Conservation (phyloP, 2,329 filamentous ascomycete genomes). For the Paracoccidioides brasiliensis region DNA sequence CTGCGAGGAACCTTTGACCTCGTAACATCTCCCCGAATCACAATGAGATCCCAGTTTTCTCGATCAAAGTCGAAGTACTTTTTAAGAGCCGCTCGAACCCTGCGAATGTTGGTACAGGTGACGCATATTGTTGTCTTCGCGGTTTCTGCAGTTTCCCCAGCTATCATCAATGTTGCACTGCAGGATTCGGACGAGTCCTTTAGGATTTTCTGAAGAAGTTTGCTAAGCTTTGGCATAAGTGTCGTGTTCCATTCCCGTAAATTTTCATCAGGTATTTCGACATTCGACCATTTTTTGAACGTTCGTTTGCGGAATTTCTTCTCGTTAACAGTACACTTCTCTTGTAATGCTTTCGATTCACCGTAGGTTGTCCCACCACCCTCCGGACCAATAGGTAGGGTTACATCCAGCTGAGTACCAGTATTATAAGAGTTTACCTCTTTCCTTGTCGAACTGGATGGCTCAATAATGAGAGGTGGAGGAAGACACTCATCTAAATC, state of each 20-base stretch:
- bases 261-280: conserved; percentile 43
- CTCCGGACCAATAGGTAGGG: conserved; percentile 7
- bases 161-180: conserved; percentile 47
- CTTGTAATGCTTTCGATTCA: conserved; percentile 16
- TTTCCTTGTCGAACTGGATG: conserved; percentile 3
- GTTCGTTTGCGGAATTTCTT: conserved; percentile 26
- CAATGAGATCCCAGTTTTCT: conserved; percentile 45
- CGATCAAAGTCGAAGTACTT: conserved; percentile 45
- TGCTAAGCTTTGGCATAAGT: conserved; percentile 45
- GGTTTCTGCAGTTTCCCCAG: conserved; percentile 44
- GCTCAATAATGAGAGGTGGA: conserved; percentile 26
- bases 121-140: conserved; percentile 51
- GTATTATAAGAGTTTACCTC: conserved; percentile 10
- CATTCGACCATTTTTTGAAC: conserved; percentile 32
- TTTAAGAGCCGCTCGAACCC: conserved; percentile 45
- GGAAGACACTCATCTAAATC: conserved; percentile 32
- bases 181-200: conserved; percentile 48
- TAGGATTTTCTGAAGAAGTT: conserved; percentile 45
- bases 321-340: conserved; percentile 17
- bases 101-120: conserved; percentile 46
- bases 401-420: conserved; percentile 4
- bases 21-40: conserved; percentile 46
- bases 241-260: conserved; percentile 46
- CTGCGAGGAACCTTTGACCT: conserved; percentile 39
- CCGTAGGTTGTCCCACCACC: conserved; percentile 11